Conservation (phyloP, 2,329 filamentous ascomycete genomes). For the Botrytis porri region DNA sequence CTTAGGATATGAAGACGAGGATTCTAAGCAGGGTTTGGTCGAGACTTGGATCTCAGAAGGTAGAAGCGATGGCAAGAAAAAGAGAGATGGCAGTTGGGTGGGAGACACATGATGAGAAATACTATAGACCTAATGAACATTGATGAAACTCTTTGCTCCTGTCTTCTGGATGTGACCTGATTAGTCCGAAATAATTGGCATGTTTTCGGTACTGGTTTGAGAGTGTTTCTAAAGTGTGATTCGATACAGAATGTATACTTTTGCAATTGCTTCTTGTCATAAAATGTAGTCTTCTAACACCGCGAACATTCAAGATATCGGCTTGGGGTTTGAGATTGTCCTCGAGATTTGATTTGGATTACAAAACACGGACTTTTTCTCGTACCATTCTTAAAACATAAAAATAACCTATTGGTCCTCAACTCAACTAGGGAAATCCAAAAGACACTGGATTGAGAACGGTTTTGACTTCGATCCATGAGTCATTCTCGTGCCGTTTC, state of each 20-base stretch:
- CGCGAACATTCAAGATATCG: not conserved
- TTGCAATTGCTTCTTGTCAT: not conserved
- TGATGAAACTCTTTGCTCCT: not conserved
- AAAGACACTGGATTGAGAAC: not conserved
- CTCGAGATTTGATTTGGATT: not conserved
- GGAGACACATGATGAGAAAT: conserved; percentile 18
- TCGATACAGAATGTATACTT: not conserved
- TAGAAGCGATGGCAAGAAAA: conserved; percentile 20
- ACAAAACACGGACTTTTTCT: not conserved
- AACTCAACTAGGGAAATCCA: not conserved
- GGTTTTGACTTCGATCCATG: not conserved
- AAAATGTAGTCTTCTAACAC: not conserved
- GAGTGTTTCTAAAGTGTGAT: not conserved
- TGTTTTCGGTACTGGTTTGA: not conserved
- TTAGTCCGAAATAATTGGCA: not conserved
- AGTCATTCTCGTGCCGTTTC: no score
- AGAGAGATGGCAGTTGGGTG: conserved; percentile 26
- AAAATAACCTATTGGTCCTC: not conserved
- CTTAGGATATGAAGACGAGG: conserved; percentile 71
- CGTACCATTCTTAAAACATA: accelerated
- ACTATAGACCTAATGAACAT: not conserved
- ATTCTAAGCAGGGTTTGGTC: conserved; percentile 70
- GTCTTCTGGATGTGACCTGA: not conserved
- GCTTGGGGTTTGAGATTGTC: not conserved
- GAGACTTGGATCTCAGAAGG: conserved; percentile 69